These are phyloP conservation scores for Sarocladiaceae sp. DNA, from an alignment of 2,329 filamentous ascomycete genomes.

Conservation along the genomic window DNA sequence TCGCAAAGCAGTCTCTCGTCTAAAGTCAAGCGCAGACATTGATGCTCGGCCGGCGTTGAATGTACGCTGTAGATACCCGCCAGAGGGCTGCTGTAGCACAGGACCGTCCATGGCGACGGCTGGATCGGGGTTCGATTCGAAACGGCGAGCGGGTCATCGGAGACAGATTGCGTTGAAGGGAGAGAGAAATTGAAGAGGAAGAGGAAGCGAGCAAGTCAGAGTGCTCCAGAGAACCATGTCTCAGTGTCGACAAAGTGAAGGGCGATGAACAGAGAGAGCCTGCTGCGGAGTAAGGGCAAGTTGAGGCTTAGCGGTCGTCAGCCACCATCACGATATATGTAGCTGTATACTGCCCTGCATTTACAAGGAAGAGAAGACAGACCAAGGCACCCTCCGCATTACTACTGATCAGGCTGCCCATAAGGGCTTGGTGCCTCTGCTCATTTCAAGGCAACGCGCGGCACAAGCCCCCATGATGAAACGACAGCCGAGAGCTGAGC, in stretches of 20 bases:
- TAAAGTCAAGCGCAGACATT: slow-evolving; percentile 2
- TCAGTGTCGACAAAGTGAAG: background rate
- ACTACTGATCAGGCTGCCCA: background rate
- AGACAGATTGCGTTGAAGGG: background rate
- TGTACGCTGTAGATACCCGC: background rate
- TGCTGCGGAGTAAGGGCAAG: background rate
- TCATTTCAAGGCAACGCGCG: slow-evolving; percentile 7
- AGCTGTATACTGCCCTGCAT: background rate
- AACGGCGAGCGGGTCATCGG: background rate
- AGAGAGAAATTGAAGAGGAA: background rate
- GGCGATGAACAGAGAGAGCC: background rate
- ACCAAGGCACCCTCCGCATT: background rate
- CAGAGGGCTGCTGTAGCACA: no score
- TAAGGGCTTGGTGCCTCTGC: no score
- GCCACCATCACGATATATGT: slow-evolving; percentile 2
- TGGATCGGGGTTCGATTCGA: background rate
- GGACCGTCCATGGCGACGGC: background rate
- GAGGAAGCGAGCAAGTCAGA: background rate
- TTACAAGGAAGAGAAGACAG: background rate
- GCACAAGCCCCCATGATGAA: slow-evolving; percentile 5
- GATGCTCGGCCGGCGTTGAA: slow-evolving; percentile 7
- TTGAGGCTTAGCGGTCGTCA: slow-evolving; percentile 8
- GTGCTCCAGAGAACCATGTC: background rate
- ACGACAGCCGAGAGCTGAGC: slow-evolving; percentile 8
- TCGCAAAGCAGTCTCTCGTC: slow-evolving; percentile 3